Conservation (phyloP, 129 eudicot genomes). For the Saposhnikovia divaricata region DNA sequence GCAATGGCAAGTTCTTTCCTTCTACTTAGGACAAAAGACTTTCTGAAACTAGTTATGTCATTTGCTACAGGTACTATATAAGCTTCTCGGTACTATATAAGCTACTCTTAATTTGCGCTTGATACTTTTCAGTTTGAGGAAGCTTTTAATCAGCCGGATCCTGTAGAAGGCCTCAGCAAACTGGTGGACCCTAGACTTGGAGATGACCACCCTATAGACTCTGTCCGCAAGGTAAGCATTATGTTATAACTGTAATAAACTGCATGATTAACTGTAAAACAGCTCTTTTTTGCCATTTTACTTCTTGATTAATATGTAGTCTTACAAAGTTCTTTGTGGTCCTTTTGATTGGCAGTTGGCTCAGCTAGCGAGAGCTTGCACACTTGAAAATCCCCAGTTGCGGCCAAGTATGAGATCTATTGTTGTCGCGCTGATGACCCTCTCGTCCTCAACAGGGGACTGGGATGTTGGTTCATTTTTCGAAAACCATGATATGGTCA, state of each 20-base stretch:
- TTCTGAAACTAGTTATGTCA: background rate
- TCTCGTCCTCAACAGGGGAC: slow-evolving; percentile 64
- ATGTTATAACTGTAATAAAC: background rate
- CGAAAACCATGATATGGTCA: slow-evolving; percentile 52
- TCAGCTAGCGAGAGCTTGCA: slow-evolving; percentile 81
- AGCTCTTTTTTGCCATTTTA: background rate
- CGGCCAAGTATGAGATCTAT: slow-evolving; percentile 88
- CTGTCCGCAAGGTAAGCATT: slow-evolving; percentile 59
- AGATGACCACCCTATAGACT: slow-evolving; percentile 60
- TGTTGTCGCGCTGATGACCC: slow-evolving; percentile 83
- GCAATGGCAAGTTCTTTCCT: slow-evolving; percentile 43
- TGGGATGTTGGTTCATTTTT: slow-evolving; percentile 68
- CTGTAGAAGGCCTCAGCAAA: slow-evolving; percentile 43
- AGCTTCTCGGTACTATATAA: background rate
- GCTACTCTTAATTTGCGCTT: background rate
- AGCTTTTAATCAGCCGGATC: slow-evolving; percentile 45
- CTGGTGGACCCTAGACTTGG: slow-evolving; percentile 77
- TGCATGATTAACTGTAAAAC: background rate
- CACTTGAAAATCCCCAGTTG: slow-evolving; percentile 70
- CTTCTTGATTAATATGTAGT: background rate
- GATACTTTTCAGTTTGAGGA: slow-evolving; percentile 56
- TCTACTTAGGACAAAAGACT: background rate
- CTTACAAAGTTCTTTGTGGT: background rate
- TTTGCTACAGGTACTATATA: no score
- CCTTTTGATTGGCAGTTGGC: slow-evolving; percentile 44